Percentiles rank a stretch among this genome's conserved stretches.
These are phyloP conservation scores for carrot (Daucus carota) DNA, from an alignment of 129 eudicot genomes.

Conservation along the genomic window DNA sequence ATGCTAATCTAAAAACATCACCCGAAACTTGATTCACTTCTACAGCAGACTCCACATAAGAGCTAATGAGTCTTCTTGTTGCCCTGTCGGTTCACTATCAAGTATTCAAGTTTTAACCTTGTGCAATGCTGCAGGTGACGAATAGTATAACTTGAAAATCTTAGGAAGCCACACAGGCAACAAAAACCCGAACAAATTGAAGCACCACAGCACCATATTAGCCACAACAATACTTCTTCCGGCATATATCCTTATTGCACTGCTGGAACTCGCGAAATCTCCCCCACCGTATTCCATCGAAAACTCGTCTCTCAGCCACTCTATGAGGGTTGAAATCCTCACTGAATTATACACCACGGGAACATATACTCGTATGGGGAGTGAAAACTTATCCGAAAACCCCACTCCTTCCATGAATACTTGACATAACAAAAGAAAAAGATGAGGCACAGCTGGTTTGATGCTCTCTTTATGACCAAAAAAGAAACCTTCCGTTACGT, in stretches of 20 bases:
- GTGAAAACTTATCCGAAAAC: constrained; percentile 46
- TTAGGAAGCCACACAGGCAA: constrained; percentile 60
- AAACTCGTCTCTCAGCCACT: constrained; percentile 61
- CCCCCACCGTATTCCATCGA: constrained; percentile 22
- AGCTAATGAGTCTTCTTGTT: not conserved
- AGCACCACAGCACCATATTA: constrained; percentile 63
- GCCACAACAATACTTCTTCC: constrained; percentile 60
- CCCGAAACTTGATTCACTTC: not conserved
- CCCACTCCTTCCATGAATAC: constrained; percentile 67
- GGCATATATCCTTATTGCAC: constrained; percentile 34
- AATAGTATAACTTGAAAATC: constrained; percentile 57
- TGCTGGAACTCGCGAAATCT: not conserved
- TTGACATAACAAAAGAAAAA: constrained; percentile 63
- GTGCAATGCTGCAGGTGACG: constrained; percentile 1
- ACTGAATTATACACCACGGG: constrained; percentile 70
- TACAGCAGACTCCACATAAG: not conserved
- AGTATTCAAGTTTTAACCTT: not conserved
- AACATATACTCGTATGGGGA: constrained; percentile 66
- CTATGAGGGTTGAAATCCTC: constrained; percentile 48
- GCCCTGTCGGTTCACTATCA: not conserved
- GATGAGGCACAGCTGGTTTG: constrained; percentile 74
- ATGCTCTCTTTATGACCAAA: constrained; percentile 67
- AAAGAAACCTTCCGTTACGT: constrained; percentile 55
- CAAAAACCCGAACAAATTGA: constrained; percentile 78
- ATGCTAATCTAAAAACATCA: too few species aligned